Evolutionary conservation across 768 basidiomycete genomes (phyloP).

Genomic region (Daedaleopsis nitida): DNA sequence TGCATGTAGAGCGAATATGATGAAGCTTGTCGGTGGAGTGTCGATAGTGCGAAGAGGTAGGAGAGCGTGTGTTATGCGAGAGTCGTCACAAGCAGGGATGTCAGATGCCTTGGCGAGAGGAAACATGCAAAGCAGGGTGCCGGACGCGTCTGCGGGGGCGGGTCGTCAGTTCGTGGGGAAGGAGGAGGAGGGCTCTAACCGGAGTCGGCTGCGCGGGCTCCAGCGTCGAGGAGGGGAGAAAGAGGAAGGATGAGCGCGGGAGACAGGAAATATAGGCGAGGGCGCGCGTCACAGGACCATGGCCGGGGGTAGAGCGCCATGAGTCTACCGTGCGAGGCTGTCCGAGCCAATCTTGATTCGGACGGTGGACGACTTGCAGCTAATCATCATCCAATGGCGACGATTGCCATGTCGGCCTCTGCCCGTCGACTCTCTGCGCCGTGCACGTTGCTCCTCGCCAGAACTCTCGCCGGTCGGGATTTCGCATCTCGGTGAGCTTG

Average conservation of each 20-base stretch:
- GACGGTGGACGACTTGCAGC: not conserved
- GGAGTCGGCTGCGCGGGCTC: slow-evolving; percentile 4
- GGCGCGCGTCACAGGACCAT: slow-evolving; percentile 18
- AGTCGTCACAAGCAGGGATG: not conserved
- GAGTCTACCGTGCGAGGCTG: slow-evolving; percentile 5
- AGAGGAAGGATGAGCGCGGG: slow-evolving; percentile 3
- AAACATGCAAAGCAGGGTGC: not conserved
- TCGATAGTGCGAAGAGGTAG: not conserved
- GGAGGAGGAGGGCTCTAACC: not conserved
- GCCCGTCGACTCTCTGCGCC: slow-evolving; percentile 3
- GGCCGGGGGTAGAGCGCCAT: slow-evolving; percentile 16
- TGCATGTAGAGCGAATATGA: slow-evolving; percentile 30
- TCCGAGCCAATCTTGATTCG: slow-evolving; percentile 11
- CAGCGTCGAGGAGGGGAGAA: slow-evolving; percentile 18
- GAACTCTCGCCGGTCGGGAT: not conserved
- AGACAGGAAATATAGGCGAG: slow-evolving; percentile 13
- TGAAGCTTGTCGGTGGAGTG: not conserved
- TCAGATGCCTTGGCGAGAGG: not conserved
- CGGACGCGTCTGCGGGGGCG: not conserved
- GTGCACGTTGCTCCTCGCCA: not conserved
- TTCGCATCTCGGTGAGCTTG: not conserved
- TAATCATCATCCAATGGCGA: slow-evolving; percentile 8
- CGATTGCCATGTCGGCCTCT: slow-evolving; percentile 21
- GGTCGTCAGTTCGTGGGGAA: not conserved
- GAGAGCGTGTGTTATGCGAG: too few relatives aligned